A percentile compares a stretch with the other conserved stretches of the same genome.
phyloP scores from a whole-genome alignment of 2,329 filamentous ascomycete genomes.

The Stylonectria norvegica region DNA sequence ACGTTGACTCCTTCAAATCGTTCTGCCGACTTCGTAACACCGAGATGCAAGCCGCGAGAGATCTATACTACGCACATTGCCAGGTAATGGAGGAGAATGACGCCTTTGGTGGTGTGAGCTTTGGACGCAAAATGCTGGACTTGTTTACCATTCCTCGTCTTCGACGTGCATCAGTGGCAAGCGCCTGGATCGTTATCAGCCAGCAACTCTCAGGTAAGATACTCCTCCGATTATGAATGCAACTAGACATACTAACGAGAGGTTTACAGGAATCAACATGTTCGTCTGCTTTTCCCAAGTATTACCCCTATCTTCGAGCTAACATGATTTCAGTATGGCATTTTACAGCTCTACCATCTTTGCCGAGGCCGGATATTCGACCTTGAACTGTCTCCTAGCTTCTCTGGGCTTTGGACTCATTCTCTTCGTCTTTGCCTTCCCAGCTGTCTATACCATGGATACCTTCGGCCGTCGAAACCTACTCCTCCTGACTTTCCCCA shows the following conservation, averaged over 20 bases:
- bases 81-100: conserved; percentile 34
- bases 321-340: no score
- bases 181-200: conserved; percentile 30
- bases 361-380: conserved; percentile 41
- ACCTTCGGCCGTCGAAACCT: conserved; percentile 48
- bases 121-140: conserved; percentile 42
- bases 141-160: conserved; percentile 46
- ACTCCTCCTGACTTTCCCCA: conserved; percentile 30
- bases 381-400: conserved; percentile 41
- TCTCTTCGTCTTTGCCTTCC: conserved; percentile 51
- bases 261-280: conserved; percentile 16
- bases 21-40: conserved; percentile 55
- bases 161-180: conserved; percentile 39
- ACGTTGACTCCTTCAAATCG: conserved; percentile 51
- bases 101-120: conserved; percentile 29
- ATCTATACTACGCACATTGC: conserved; percentile 50
- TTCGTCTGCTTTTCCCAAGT: no score
- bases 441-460: conserved; percentile 53
- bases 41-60: conserved; percentile 56
- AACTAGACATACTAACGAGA: background rate
- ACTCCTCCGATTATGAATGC: background rate
- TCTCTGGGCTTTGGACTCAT: conserved; percentile 53
- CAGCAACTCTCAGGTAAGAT: conserved; percentile 30
- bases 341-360: conserved; percentile 52
- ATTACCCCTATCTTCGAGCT: no score